A percentile compares a stretch with the other conserved stretches of the same genome.
Evolutionary conservation across 2,329 filamentous ascomycete genomes (phyloP).

Genomic region (Diplodia mutila): DNA sequence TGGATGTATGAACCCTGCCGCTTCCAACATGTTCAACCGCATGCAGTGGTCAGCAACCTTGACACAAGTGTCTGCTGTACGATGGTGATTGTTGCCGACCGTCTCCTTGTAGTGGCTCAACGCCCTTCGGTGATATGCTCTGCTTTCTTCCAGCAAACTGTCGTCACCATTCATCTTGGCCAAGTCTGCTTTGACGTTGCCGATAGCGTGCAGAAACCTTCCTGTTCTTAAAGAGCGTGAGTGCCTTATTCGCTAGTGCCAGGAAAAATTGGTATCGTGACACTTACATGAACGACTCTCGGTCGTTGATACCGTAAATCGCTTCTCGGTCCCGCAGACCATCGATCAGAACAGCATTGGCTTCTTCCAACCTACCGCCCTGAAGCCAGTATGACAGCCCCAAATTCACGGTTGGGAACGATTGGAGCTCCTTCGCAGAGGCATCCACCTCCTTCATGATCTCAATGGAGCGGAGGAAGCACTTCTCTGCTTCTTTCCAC

Average conservation of each 20-base stretch:
- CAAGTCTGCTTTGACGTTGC: constrained; percentile 29
- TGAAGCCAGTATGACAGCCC: constrained; percentile 32
- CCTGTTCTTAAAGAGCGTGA: constrained; percentile 27
- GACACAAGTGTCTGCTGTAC: constrained; percentile 27
- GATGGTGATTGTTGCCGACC: constrained; percentile 29
- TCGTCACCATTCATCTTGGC: not conserved
- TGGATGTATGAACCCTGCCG: constrained; percentile 11
- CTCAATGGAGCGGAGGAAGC: constrained; percentile 28
- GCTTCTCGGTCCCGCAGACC: constrained; percentile 25
- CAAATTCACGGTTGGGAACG: constrained; percentile 31
- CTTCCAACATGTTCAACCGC: not conserved
- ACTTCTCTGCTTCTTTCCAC: constrained; percentile 29
- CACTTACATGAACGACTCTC: constrained; percentile 30
- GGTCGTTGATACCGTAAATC: constrained; percentile 27
- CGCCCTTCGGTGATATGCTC: constrained; percentile 24
- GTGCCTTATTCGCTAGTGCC: not conserved
- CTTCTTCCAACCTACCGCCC: constrained; percentile 24
- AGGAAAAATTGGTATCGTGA: not conserved
- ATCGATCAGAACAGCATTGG: constrained; percentile 22
- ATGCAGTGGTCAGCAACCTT: constrained; percentile 29
- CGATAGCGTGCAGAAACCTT: constrained; percentile 30
- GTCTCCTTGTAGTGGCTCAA: constrained; percentile 27
- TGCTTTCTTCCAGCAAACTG: constrained; percentile 26
- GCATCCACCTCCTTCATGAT: constrained; percentile 27
- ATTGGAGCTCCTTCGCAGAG: constrained; percentile 25